Evolutionary conservation across 164 flowering plant species (phyloP).

Genomic region (Stephania cephalantha): DNA sequence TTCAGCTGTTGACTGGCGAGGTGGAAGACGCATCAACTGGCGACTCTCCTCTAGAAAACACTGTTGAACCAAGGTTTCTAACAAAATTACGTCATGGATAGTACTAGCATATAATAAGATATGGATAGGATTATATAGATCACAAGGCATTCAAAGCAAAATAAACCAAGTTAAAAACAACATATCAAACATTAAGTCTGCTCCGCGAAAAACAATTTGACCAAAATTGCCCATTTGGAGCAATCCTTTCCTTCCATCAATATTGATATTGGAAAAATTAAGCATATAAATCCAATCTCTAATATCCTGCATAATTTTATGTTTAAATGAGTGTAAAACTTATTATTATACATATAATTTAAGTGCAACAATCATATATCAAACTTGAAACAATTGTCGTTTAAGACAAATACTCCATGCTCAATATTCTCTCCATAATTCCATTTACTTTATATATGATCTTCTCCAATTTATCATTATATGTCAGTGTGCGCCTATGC

Average conservation of each 20-base stretch:
- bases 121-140: background rate
- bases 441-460: too few species aligned
- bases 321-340: too few species aligned
- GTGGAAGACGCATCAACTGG: slow-evolving; percentile 87
- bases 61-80: slow-evolving; percentile 27
- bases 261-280: background rate
- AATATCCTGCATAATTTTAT: background rate
- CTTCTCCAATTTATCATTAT: too few species aligned
- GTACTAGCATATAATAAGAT: background rate
- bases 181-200: background rate
- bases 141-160: background rate
- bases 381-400: too few species aligned
- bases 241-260: background rate
- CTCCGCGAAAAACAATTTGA: background rate
- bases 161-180: background rate
- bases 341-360: too few species aligned
- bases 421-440: too few species aligned
- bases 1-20: slow-evolving; percentile 96
- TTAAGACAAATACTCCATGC: too few species aligned
- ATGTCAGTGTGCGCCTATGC: too few species aligned
- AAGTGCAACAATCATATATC: too few species aligned
- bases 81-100: background rate
- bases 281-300: background rate
- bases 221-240: background rate
- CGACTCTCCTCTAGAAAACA: slow-evolving; percentile 99